Evolutionary conservation across 2,329 filamentous ascomycete genomes (phyloP).

Genomic region (Fusarium pseudonygamai): DNA sequence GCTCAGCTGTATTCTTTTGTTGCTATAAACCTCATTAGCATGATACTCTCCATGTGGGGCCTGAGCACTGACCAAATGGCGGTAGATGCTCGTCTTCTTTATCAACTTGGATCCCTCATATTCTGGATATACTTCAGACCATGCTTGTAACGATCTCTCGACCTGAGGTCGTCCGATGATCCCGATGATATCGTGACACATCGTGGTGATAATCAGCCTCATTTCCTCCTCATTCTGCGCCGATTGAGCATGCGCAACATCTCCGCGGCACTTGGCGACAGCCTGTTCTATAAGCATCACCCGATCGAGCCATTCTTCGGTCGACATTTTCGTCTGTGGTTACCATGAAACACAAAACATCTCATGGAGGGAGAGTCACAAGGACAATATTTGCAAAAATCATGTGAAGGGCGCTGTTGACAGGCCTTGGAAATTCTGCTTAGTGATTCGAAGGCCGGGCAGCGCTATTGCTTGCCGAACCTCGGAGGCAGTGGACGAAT

Average conservation of each 20-base stretch:
- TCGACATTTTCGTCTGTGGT: not conserved
- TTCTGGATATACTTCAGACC: constrained; percentile 5
- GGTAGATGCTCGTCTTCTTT: not conserved
- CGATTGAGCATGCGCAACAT: not conserved
- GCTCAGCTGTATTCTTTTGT: not conserved
- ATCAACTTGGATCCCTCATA: not conserved
- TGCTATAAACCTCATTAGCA: not conserved
- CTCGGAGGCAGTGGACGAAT: not conserved
- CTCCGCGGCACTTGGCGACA: not conserved
- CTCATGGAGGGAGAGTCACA: not conserved
- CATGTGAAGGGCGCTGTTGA: not conserved
- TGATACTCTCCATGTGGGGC: too few species aligned
- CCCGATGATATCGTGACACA: not conserved
- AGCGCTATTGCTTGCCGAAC: not conserved
- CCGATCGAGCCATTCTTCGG: not conserved
- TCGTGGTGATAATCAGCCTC: not conserved
- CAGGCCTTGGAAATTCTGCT: not conserved
- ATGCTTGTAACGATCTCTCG: not conserved
- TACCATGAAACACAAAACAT: not conserved
- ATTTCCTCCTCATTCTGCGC: not conserved
- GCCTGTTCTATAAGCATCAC: not conserved
- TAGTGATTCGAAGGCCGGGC: not conserved
- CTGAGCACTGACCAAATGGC: not conserved
- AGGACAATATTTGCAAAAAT: not conserved
- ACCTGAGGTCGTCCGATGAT: not conserved